A percentile compares a stretch with the other conserved stretches of the same genome.
Conservation (phyloP, 192 early-diverging fungal genomes). For the Chytriomyces hyalinus region DNA sequence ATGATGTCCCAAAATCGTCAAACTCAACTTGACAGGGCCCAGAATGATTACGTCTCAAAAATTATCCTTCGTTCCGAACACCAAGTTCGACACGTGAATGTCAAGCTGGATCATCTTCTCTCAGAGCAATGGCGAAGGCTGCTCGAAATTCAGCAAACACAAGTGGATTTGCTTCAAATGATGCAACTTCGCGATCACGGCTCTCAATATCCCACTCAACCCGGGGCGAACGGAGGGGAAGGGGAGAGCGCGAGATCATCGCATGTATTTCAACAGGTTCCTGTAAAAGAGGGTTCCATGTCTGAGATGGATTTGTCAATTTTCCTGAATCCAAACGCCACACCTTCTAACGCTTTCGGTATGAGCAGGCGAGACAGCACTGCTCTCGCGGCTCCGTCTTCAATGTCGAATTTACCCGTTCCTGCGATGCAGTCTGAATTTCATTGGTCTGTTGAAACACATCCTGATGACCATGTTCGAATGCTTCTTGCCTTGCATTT, state of each 20-base stretch:
- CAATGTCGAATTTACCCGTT: background rate
- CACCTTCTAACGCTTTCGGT: conserved; percentile 27
- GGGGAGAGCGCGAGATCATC: too few species aligned
- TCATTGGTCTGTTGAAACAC: conserved; percentile 36
- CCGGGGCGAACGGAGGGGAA: background rate
- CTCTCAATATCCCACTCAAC: background rate
- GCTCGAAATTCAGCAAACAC: conserved; percentile 55
- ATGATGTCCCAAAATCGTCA: conserved; percentile 61
- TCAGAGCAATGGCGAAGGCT: conserved; percentile 51
- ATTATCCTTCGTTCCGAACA: conserved; percentile 49
- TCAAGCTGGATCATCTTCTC: conserved; percentile 54
- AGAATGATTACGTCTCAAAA: conserved; percentile 46
- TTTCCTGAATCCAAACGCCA: conserved; percentile 17
- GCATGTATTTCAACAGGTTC: too few species aligned
- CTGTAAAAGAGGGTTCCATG: background rate
- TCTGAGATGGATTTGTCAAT: conserved; percentile 26
- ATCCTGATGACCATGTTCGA: conserved; percentile 31
- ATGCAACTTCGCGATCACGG: conserved; percentile 24
- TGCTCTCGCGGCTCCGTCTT: background rate
- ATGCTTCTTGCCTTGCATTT: conserved; percentile 23
- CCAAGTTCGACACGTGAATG: conserved; percentile 51
- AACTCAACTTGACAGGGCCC: conserved; percentile 40
- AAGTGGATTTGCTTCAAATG: conserved; percentile 46
- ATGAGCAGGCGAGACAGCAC: conserved; percentile 18
- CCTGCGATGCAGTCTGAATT: conserved; percentile 6